These are phyloP conservation scores for Diversispora eburnea DNA, from an alignment of 192 early-diverging fungal species.

Conservation along the genomic window DNA sequence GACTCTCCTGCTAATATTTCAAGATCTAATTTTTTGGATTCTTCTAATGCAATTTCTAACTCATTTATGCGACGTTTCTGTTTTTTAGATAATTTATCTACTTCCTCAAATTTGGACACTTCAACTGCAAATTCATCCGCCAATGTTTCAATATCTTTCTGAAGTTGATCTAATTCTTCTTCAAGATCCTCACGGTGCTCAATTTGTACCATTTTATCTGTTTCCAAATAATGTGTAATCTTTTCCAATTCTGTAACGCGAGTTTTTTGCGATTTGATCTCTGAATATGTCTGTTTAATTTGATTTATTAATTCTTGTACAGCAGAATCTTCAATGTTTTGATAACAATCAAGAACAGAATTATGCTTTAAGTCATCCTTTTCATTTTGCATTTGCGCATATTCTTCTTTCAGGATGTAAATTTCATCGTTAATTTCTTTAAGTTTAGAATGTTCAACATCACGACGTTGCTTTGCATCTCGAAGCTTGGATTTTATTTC, in stretches of 20 bases:
- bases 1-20: neutral
- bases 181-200: neutral
- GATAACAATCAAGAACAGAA: constrained; percentile 13
- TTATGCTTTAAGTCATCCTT: neutral
- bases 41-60: constrained; percentile 33
- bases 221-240: neutral
- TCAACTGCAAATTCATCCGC: constrained; percentile 37
- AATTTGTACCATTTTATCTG: constrained; percentile 15
- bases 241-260: constrained; percentile 25
- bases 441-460: neutral
- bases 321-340: neutral
- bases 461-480: neutral
- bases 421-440: constrained; percentile 1
- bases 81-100: constrained; percentile 32
- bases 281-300: constrained; percentile 6
- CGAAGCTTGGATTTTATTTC: neutral
- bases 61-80: constrained; percentile 38
- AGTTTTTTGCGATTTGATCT: neutral
- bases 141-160: constrained; percentile 35
- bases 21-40: neutral
- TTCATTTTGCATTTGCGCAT: constrained; percentile 15
- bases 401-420: neutral
- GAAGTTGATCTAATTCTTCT: constrained; percentile 33
- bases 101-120: constrained; percentile 34
- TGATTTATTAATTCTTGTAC: constrained; percentile 6